A percentile compares a stretch with the other conserved stretches of the same genome.
Conservation (phyloP, 805 yeast genomes). For the Teunomyces atbi region DNA sequence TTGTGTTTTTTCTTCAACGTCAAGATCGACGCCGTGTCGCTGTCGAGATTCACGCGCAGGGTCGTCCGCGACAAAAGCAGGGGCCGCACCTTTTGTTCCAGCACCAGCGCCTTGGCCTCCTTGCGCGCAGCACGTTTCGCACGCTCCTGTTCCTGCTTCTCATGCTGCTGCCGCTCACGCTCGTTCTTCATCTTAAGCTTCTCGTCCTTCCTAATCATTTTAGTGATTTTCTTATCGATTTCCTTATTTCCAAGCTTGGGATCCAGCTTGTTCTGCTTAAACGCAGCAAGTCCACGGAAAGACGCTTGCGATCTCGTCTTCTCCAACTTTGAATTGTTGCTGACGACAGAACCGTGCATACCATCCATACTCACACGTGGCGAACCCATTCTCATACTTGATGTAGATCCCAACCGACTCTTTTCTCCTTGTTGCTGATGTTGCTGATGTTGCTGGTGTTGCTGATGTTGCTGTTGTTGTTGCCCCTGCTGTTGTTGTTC, state of each 20-base stretch:
- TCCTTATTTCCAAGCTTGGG: constrained; percentile 23
- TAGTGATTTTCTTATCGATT: constrained; percentile 32
- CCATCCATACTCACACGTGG: neutral
- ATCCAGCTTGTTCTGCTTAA: constrained; percentile 25
- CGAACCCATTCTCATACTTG: neutral
- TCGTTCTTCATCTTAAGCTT: constrained; percentile 18
- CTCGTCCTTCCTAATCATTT: constrained; percentile 31
- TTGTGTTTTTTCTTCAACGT: constrained; percentile 3
- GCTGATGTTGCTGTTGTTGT: constrained; percentile 8
- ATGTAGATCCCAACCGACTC: neutral
- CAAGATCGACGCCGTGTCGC: constrained; percentile 1
- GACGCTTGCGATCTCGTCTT: constrained; percentile 17
- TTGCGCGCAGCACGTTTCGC: constrained; percentile 12
- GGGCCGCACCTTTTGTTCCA: neutral
- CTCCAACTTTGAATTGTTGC: constrained; percentile 6
- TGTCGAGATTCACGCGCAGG: neutral
- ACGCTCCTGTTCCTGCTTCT: constrained; percentile 24
- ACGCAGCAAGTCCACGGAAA: constrained; percentile 26
- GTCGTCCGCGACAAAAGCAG: neutral
- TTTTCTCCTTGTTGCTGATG: neutral
- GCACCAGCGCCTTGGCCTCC: constrained; percentile 6
- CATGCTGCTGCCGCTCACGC: constrained; percentile 11
- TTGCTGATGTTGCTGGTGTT: neutral
- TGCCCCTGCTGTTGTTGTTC: neutral
- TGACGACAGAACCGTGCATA: neutral